Evolutionary conservation across 306 rosid genomes (phyloP).

Genomic region (Dalbergia cochinchinensis): DNA sequence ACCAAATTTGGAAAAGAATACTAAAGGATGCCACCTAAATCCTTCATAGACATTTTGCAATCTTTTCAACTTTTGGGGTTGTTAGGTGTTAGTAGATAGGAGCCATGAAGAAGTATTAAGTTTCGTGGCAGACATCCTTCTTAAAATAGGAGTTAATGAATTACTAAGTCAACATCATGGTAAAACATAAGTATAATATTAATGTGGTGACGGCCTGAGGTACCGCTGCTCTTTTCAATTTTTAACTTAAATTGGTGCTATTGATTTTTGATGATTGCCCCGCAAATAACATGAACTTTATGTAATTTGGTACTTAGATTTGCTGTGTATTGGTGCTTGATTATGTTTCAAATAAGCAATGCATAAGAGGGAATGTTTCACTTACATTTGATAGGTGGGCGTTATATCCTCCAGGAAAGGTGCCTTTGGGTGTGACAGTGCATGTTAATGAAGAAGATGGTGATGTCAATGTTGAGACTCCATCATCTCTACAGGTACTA

Average conservation of each 20-base stretch:
- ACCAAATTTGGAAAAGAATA: constrained; percentile 34
- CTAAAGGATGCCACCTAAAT: constrained; percentile 2
- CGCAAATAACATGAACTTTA: constrained; percentile 22
- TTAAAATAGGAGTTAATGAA: not conserved
- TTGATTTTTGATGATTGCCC: constrained; percentile 39
- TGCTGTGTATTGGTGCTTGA: constrained; percentile 19
- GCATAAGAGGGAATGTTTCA: constrained; percentile 39
- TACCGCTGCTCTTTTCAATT: constrained; percentile 16
- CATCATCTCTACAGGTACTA: constrained; percentile 90
- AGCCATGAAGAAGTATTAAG: not conserved
- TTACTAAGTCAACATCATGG: constrained; percentile 19
- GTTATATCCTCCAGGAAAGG: constrained; percentile 97
- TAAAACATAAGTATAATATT: constrained; percentile 14
- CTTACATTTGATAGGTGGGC: constrained; percentile 85
- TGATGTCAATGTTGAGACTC: constrained; percentile 85
- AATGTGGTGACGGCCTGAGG: constrained; percentile 2
- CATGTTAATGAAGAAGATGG: constrained; percentile 96
- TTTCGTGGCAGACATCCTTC: constrained; percentile 3
- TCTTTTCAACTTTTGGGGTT: not conserved
- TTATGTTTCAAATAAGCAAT: constrained; percentile 41
- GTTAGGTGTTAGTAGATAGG: constrained; percentile 1
- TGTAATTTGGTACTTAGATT: constrained; percentile 14
- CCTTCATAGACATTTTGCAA: constrained; percentile 3
- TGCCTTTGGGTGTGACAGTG: constrained; percentile 92
- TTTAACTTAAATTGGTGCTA: constrained; percentile 21